These are phyloP conservation scores for Effrenium voratum DNA, from an alignment of 73 alveolate genomes.

Conservation along the genomic window DNA sequence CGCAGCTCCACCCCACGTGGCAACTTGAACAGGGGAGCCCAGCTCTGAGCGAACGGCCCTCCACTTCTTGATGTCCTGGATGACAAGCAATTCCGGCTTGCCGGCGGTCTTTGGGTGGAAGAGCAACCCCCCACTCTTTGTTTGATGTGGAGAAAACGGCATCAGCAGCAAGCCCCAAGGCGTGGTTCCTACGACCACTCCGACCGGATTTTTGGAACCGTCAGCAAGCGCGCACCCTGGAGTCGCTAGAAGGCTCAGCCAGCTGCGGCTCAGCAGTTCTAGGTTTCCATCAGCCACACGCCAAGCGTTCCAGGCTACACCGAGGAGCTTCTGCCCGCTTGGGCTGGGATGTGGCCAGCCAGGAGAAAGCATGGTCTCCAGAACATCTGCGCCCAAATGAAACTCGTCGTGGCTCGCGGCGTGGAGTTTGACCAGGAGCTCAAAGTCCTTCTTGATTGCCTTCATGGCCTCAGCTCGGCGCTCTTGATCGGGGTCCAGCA, in stretches of 20 bases:
- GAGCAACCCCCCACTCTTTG: neutral
- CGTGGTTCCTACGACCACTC: neutral
- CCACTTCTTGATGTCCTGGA: neutral
- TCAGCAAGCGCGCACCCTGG: neutral
- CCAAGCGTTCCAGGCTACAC: neutral
- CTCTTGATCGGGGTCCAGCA: neutral
- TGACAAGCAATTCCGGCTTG: neutral
- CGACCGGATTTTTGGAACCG: neutral
- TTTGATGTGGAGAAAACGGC: neutral
- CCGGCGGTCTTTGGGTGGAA: neutral
- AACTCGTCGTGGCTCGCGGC: neutral
- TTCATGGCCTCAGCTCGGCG: neutral
- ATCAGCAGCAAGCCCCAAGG: neutral
- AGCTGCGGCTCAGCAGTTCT: neutral
- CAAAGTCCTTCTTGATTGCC: neutral
- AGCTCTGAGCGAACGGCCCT: neutral
- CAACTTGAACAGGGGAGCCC: neutral
- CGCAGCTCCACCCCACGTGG: neutral
- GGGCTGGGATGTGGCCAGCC: slow-evolving; percentile 25
- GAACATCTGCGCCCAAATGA: neutral
- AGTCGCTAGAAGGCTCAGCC: neutral
- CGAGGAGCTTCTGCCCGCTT: neutral
- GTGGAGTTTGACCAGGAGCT: neutral
- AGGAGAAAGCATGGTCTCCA: neutral
- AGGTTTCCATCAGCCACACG: neutral